phyloP scores from a whole-genome alignment of 345 rosid genomes.

The Populus euphratica region DNA sequence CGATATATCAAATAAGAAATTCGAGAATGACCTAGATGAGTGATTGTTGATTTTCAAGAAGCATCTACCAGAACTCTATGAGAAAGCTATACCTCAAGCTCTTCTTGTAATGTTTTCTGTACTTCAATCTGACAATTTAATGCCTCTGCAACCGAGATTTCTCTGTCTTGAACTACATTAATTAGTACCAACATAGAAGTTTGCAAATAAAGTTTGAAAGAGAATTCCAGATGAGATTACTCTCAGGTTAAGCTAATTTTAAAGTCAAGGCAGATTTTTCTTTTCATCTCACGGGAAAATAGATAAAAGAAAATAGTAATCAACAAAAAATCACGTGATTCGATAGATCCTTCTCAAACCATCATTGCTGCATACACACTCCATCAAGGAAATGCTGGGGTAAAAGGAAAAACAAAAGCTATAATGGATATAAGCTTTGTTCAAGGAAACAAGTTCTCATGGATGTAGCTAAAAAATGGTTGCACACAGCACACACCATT shows the following conservation, averaged over 20 bases:
- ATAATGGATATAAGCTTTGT: not conserved
- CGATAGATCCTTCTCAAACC: not conserved
- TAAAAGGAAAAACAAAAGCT: not conserved
- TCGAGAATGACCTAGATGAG: not conserved
- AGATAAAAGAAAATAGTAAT: not conserved
- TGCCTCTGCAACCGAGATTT: constrained; percentile 45
- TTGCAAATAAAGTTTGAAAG: not conserved
- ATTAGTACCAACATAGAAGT: not conserved
- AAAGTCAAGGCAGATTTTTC: not conserved
- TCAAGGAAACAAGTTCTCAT: not conserved
- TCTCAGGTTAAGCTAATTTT: not conserved
- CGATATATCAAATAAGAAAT: not conserved
- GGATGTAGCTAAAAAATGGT: not conserved
- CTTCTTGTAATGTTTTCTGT: constrained; percentile 54
- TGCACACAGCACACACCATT: not conserved
- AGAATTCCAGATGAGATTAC: not conserved
- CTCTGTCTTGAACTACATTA: constrained; percentile 32
- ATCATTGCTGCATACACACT: not conserved
- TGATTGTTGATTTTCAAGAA: not conserved
- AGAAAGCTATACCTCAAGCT: constrained; percentile 53
- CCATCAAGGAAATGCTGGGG: not conserved
- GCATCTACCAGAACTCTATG: not conserved
- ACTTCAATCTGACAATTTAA: constrained; percentile 52
- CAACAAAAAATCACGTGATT: not conserved
- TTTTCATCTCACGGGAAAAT: not conserved